A percentile compares a stretch with the other conserved stretches of the same genome.
phyloP scores from a whole-genome alignment of 305 asterid genomes.

The Striga hermonthica region DNA sequence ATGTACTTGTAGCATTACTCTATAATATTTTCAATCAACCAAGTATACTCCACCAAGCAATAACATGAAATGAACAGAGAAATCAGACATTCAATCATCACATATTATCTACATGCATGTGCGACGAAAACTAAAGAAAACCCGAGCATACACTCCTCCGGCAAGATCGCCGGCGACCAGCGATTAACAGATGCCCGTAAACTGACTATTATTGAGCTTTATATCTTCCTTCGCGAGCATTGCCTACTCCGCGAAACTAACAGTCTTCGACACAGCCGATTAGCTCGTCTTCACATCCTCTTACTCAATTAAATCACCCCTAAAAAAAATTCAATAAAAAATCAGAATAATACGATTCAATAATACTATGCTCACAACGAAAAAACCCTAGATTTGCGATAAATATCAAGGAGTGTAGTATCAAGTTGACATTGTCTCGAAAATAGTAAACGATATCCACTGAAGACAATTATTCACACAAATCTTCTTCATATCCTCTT shows the following conservation, averaged over 20 bases:
- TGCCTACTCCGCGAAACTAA: conserved; percentile 91
- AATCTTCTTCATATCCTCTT: too few relatives aligned
- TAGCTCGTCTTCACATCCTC: conserved; percentile 91
- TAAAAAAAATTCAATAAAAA: background rate
- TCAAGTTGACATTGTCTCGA: too few relatives aligned
- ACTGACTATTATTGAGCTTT: conserved; percentile 61
- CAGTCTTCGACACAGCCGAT: conserved; percentile 89
- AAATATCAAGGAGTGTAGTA: too few relatives aligned
- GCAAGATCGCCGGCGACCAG: conserved; percentile 94
- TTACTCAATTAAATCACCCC: conserved; percentile 63
- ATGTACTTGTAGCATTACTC: too few relatives aligned
- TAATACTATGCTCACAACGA: too few relatives aligned
- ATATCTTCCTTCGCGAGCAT: conserved; percentile 85
- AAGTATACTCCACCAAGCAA: background rate
- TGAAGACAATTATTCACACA: too few relatives aligned
- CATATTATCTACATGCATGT: background rate
- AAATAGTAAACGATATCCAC: too few relatives aligned
- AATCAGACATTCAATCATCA: conserved; percentile 15
- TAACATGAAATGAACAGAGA: background rate
- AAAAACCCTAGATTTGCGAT: conserved; percentile 34
- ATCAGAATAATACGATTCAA: too few relatives aligned
- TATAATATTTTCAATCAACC: conserved; percentile 9
- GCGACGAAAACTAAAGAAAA: background rate
- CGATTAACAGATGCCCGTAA: conserved; percentile 73
- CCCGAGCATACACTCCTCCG: conserved; percentile 78